Evolutionary conservation across 805 yeast species (phyloP).

Genomic region (Babjeviella inositovora): DNA sequence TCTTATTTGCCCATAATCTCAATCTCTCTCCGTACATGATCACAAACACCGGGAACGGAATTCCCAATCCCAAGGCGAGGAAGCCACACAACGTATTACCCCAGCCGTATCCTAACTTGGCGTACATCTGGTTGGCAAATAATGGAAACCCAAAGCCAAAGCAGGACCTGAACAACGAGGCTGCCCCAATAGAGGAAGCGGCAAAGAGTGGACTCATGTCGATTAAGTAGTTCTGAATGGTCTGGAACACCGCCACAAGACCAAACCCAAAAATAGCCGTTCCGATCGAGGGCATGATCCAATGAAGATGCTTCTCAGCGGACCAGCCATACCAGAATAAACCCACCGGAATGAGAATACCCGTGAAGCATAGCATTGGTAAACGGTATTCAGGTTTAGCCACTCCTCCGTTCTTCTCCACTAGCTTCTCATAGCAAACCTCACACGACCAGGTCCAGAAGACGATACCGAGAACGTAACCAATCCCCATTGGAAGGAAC

Average conservation of each 20-base stretch:
- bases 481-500: conserved; percentile 42
- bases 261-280: conserved; percentile 45
- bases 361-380: conserved; percentile 30
- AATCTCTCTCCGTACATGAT: conserved; percentile 37
- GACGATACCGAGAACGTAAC: conserved; percentile 30
- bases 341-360: conserved; percentile 40
- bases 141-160: conserved; percentile 61
- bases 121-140: conserved; percentile 43
- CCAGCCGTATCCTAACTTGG: conserved; percentile 49
- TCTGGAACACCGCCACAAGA: conserved; percentile 47
- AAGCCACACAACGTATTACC: conserved; percentile 50
- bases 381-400: conserved; percentile 46
- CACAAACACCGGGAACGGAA: conserved; percentile 54
- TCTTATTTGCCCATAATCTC: conserved; percentile 39
- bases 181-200: conserved; percentile 54
- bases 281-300: conserved; percentile 53
- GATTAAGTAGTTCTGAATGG: conserved; percentile 52
- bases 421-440: conserved; percentile 16
- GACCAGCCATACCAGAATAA: conserved; percentile 65
- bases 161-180: conserved; percentile 47
- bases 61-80: conserved; percentile 36
- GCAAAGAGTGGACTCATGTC: conserved; percentile 56
- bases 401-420: conserved; percentile 28
- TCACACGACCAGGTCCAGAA: conserved; percentile 30
- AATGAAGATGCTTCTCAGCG: conserved; percentile 34